Percentiles rank a stretch among this genome's conserved stretches.
Evolutionary conservation across 2,329 filamentous ascomycete genomes (phyloP).

Genomic region (Verticillium longisporum): DNA sequence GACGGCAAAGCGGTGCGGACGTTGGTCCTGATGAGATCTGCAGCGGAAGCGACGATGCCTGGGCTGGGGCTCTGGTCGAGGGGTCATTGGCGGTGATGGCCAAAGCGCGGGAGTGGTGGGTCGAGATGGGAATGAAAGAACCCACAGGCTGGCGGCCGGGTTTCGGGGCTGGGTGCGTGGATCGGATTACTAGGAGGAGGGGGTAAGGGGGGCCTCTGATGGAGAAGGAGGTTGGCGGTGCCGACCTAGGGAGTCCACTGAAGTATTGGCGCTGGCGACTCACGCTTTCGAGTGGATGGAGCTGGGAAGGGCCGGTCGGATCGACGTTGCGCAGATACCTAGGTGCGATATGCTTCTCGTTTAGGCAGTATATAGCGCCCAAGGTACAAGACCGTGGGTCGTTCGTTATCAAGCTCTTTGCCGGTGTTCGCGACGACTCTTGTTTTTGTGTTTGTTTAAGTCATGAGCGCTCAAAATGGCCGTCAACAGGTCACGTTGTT

Average conservation of each 20-base stretch:
- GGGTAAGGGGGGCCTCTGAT: background rate
- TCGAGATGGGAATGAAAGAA: slow-evolving; percentile 1
- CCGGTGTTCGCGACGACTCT: background rate
- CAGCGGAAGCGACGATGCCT: background rate
- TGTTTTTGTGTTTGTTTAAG: background rate
- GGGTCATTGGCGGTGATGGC: background rate
- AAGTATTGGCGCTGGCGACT: background rate
- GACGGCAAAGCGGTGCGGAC: background rate
- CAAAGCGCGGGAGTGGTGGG: background rate
- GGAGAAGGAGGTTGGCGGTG: background rate
- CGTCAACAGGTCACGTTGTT: too few species aligned
- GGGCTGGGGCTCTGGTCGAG: background rate
- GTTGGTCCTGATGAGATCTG: background rate
- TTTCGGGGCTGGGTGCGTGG: background rate
- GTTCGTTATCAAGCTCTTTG: background rate
- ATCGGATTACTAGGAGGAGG: background rate
- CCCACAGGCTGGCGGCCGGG: background rate
- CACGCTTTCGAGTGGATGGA: background rate
- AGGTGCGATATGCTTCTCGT: background rate
- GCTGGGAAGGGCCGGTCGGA: background rate
- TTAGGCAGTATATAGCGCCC: background rate
- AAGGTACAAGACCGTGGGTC: background rate
- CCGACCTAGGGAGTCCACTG: background rate
- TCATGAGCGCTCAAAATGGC: too few species aligned
- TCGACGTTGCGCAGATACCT: background rate